Evolutionary conservation across 495 filamentous ascomycete species (phyloP).

Genomic region (Tetracladium marchalianum): DNA sequence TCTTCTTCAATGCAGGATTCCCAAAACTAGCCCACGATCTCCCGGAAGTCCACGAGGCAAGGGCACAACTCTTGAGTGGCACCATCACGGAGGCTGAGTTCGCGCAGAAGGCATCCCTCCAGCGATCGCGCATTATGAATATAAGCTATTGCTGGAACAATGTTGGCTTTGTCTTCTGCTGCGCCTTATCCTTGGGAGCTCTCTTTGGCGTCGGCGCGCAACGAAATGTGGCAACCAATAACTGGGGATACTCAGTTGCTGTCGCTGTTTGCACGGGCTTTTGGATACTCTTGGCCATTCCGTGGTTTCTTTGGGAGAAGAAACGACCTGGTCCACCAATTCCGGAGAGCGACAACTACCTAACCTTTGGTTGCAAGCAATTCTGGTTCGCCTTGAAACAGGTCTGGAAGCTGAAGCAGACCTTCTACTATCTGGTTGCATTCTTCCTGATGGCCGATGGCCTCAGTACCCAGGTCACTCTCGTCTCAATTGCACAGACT

Average conservation of each 20-base stretch:
- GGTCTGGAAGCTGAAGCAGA: conserved; percentile 18
- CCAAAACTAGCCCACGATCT: conserved; percentile 17
- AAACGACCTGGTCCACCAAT: conserved; percentile 15
- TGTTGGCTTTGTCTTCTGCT: conserved; percentile 15
- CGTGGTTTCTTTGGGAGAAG: conserved; percentile 20
- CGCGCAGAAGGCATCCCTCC: conserved; percentile 13
- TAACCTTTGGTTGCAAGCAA: conserved; percentile 19
- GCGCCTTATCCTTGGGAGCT: conserved; percentile 15
- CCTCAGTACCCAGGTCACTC: conserved; percentile 8
- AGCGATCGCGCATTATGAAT: conserved; percentile 19
- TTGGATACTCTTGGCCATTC: conserved; percentile 18
- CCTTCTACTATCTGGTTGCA: conserved; percentile 17
- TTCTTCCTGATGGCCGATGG: conserved; percentile 18
- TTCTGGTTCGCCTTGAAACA: conserved; percentile 13
- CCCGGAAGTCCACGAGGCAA: conserved; percentile 10
- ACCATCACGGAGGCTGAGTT: conserved; percentile 13
- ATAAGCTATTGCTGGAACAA: conserved; percentile 16
- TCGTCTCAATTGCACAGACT: conserved; percentile 17
- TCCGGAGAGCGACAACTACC: conserved; percentile 15
- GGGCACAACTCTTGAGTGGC: conserved; percentile 7
- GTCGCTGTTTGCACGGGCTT: conserved; percentile 19
- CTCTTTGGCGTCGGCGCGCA: conserved; percentile 13
- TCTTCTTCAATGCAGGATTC: conserved; percentile 20
- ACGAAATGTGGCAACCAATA: conserved; percentile 14
- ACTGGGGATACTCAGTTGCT: conserved; percentile 19